Base-by-base conservation (phyloP, 345 rosid genomes). In the Hibiscus mutabilis region DNA sequence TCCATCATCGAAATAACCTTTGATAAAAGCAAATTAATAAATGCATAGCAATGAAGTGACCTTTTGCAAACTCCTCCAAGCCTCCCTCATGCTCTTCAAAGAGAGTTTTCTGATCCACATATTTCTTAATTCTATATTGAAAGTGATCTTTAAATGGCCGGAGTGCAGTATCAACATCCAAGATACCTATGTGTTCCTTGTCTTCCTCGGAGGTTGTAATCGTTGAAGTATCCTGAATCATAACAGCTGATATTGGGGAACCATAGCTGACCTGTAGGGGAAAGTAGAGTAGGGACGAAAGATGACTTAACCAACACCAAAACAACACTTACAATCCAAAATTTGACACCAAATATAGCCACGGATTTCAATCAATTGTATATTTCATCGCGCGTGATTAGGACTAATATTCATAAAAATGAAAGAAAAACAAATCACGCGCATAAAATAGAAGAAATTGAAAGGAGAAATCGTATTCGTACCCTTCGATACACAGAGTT, bases 51-150 rank as follows among this genome's bases (percentile, higher is more conserved):
- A 14, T 13, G 53, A 74, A 53, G 77, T 76, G 51, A 87, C 92
- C 96, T 86, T 74, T 76, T 21, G 96, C 79, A 70, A 85, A 90
- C 79, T 84, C 92, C 78, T 86, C 87, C 7, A 90, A 86, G 69
- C 92, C 86, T 47, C 88, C 92, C 79, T 90, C 96, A 70, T 84
- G 21, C 63, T 79, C 73, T 75, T 85, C 88, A 66, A 87, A 69
- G 67, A 85, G 89, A 65, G 3, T 74, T 70, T 81, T 87, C 78
- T 81, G 91, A 66, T 87, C 86, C 37, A 67, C 16, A 49, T 80
- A 86, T 76, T 83, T 87, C 78, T 60, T 76, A 77, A 85, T 49
- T 78, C 88, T 83, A 72, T 85, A 80, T 55, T 35, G 77, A 76
- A 90, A 90, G 84, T 90, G 96, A 74, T 81, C 91, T 73, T 68